Evolutionary conservation across 331 rosid genomes (phyloP).

Genomic region (Quercus phellos): DNA sequence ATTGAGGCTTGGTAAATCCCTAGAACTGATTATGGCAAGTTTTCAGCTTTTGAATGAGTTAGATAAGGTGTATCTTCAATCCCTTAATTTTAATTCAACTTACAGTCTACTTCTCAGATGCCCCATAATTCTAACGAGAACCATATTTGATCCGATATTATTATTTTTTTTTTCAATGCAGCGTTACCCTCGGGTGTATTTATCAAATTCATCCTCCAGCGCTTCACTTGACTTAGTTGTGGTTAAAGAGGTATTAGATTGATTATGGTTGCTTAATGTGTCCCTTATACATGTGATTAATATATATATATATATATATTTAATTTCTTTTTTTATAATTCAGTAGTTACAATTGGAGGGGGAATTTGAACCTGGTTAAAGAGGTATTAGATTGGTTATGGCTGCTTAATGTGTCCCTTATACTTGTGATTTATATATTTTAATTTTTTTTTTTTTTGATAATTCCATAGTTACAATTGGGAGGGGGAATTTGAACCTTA

Average conservation of each 20-base stretch:
- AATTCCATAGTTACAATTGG: too few species aligned
- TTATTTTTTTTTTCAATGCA: conserved; percentile 7
- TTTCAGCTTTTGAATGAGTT: conserved; percentile 62
- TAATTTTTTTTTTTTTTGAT: background rate
- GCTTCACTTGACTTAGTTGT: conserved; percentile 35
- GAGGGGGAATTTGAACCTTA: background rate
- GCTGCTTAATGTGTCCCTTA: background rate
- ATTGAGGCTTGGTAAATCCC: conserved; percentile 37
- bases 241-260: conserved; percentile 56
- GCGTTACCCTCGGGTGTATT: conserved; percentile 61
- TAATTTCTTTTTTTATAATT: too few species aligned
- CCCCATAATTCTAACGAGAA: conserved; percentile 12
- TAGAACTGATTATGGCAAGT: conserved; percentile 45
- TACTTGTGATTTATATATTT: background rate
- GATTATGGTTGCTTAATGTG: background rate
- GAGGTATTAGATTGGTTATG: conserved; percentile 44
- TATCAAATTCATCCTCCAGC: conserved; percentile 11
- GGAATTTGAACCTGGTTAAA: conserved; percentile 24
- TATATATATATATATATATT: background rate
- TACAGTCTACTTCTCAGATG: background rate
- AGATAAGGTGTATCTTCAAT: conserved; percentile 44
- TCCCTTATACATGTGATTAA: background rate
- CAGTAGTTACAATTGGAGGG: too few species aligned
- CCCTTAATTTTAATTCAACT: background rate
- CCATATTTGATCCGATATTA: background rate